phyloP scores from a whole-genome alignment of 345 rosid genomes.

The Rhizophora apiculata region DNA sequence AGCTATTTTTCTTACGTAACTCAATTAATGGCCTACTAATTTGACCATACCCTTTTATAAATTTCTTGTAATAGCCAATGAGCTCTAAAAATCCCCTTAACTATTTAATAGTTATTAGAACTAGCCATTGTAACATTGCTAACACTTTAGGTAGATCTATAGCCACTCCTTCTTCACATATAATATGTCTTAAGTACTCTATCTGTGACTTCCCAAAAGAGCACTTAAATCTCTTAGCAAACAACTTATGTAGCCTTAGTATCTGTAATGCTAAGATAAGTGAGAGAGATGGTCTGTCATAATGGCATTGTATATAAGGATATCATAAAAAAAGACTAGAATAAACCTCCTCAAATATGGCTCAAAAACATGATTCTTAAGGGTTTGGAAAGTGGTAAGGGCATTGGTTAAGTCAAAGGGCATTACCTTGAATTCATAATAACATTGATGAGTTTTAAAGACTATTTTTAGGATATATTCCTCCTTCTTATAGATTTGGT shows the following conservation, averaged over 20 bases:
- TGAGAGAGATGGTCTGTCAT: not conserved
- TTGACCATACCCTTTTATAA: not conserved
- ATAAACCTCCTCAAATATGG: not conserved
- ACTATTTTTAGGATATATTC: no score
- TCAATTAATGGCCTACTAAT: not conserved
- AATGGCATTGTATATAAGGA: not conserved
- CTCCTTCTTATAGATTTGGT: no score
- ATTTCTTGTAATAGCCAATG: not conserved
- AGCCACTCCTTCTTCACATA: not conserved
- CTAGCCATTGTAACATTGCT: not conserved
- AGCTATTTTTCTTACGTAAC: not conserved
- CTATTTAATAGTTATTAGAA: not conserved
- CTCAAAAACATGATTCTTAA: not conserved
- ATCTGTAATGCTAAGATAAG: not conserved
- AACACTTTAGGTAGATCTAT: not conserved
- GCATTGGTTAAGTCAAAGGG: not conserved
- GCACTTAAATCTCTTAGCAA: not conserved
- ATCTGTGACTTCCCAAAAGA: not conserved
- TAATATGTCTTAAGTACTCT: not conserved
- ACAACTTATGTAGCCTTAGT: not conserved
- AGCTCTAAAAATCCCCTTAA: not conserved
- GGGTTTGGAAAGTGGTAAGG: not conserved
- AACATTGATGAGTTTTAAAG: not conserved
- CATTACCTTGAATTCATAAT: not conserved
- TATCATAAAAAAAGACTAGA: not conserved